These are phyloP conservation scores for Solanum piurae DNA, from an alignment of 257 asterid species.

Conservation along the genomic window DNA sequence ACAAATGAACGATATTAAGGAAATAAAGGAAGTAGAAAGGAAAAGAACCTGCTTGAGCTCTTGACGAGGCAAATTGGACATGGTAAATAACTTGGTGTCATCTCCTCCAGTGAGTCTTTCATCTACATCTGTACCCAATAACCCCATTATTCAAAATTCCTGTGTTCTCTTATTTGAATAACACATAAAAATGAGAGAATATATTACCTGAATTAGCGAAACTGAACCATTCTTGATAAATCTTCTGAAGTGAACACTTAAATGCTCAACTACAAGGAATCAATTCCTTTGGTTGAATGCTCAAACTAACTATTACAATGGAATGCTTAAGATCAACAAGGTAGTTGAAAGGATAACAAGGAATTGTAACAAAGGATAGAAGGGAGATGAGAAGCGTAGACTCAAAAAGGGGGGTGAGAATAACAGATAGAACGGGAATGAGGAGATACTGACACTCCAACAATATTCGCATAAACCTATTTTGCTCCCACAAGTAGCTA, in stretches of 20 bases:
- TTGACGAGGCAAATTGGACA: slow-evolving; percentile 69
- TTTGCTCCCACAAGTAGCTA: neutral
- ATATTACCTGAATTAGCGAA: slow-evolving; percentile 65
- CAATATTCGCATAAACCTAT: neutral
- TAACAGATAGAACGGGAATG: neutral
- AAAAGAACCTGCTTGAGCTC: slow-evolving; percentile 69
- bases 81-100: slow-evolving; percentile 71
- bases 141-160: neutral
- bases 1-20: neutral
- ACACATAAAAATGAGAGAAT: neutral
- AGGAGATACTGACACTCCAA: neutral
- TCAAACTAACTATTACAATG: neutral
- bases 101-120: slow-evolving; percentile 76
- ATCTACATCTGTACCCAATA: slow-evolving; percentile 49
- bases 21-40: neutral
- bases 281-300: neutral
- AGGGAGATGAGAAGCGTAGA: neutral
- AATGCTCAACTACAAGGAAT: neutral
- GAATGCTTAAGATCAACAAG: neutral
- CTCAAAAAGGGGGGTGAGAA: neutral
- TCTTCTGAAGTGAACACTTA: slow-evolving; percentile 18
- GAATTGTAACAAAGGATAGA: neutral
- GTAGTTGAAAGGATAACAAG: neutral
- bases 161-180: neutral
- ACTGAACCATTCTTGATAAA: slow-evolving; percentile 61